These are phyloP conservation scores for Alternaria ethzedia DNA, from an alignment of 2,329 filamentous ascomycete species.

Conservation along the genomic window DNA sequence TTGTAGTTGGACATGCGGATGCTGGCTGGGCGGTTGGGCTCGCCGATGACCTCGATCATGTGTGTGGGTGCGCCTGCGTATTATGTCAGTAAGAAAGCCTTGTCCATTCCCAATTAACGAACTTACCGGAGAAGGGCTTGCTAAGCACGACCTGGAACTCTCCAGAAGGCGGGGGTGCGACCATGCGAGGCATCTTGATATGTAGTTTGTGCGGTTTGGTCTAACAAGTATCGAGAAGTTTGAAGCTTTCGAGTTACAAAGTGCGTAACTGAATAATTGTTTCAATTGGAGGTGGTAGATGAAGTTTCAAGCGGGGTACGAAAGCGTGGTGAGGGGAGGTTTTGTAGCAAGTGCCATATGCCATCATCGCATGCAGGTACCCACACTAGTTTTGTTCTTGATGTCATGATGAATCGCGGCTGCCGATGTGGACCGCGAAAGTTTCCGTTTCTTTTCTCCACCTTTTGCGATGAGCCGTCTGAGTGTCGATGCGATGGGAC, in stretches of 20 bases:
- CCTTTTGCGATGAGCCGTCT: neutral
- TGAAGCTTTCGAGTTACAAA: neutral
- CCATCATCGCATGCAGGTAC: slow-evolving; percentile 7
- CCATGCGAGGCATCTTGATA: slow-evolving; percentile 31
- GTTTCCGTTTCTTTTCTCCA: neutral
- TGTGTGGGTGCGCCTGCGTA: slow-evolving; percentile 25
- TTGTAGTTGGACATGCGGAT: slow-evolving; percentile 42
- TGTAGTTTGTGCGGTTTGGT: neutral
- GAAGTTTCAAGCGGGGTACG: neutral
- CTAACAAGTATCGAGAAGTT: neutral
- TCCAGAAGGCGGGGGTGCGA: slow-evolving; percentile 79
- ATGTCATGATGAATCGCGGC: slow-evolving; percentile 16
- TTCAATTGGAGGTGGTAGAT: neutral
- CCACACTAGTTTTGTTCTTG: slow-evolving; percentile 10
- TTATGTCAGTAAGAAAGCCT: slow-evolving; percentile 14
- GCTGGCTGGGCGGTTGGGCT: slow-evolving; percentile 49
- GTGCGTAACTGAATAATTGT: neutral
- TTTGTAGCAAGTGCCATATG: neutral
- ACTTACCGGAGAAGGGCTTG: slow-evolving; percentile 34
- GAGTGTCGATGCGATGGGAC: neutral
- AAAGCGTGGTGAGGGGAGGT: neutral
- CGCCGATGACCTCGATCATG: slow-evolving; percentile 51
- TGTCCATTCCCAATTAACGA: neutral
- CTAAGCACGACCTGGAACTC: slow-evolving; percentile 71
- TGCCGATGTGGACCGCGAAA: neutral